Percentiles rank a stretch among this genome's conserved stretches.
Conservation (phyloP, 352 stramenopile species). For the Phytophthora hibernalis region DNA sequence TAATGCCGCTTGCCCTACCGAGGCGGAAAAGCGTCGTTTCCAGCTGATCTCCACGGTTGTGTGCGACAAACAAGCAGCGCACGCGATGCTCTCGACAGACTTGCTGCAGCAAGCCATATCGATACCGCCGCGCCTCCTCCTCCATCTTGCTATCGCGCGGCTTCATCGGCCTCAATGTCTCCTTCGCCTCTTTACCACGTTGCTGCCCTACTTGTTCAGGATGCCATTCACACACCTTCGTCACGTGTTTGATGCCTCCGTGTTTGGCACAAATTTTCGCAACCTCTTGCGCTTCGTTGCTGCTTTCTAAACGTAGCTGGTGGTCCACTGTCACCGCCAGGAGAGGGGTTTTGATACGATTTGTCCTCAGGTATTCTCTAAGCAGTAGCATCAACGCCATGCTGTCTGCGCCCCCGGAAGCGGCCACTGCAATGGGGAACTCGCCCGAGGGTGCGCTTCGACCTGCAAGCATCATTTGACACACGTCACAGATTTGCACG, state of each 20-base stretch:
- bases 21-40: slow-evolving; percentile 86
- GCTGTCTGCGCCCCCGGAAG: slow-evolving; percentile 83
- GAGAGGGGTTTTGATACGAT: slow-evolving; percentile 62
- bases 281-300: slow-evolving; percentile 63
- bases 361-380: slow-evolving; percentile 59
- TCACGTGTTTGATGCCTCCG: slow-evolving; percentile 63
- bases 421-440: slow-evolving; percentile 74
- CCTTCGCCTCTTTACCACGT: not conserved
- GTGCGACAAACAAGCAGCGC: slow-evolving; percentile 77
- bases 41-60: slow-evolving; percentile 82
- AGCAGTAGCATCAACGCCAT: slow-evolving; percentile 85
- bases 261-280: slow-evolving; percentile 46
- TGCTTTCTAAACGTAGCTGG: slow-evolving; percentile 67
- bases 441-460: slow-evolving; percentile 19
- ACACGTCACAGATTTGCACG: slow-evolving; percentile 18
- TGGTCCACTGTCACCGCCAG: slow-evolving; percentile 87
- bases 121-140: slow-evolving; percentile 68
- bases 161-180: slow-evolving; percentile 17
- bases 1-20: slow-evolving; percentile 75
- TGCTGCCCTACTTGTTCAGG: slow-evolving; percentile 12
- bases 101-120: slow-evolving; percentile 68
- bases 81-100: slow-evolving; percentile 63
- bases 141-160: slow-evolving; percentile 80
- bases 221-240: slow-evolving; percentile 63
- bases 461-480: slow-evolving; percentile 19